Evolutionary conservation across 2,329 filamentous ascomycete genomes (phyloP).

Genomic region (Penicillium sp.): DNA sequence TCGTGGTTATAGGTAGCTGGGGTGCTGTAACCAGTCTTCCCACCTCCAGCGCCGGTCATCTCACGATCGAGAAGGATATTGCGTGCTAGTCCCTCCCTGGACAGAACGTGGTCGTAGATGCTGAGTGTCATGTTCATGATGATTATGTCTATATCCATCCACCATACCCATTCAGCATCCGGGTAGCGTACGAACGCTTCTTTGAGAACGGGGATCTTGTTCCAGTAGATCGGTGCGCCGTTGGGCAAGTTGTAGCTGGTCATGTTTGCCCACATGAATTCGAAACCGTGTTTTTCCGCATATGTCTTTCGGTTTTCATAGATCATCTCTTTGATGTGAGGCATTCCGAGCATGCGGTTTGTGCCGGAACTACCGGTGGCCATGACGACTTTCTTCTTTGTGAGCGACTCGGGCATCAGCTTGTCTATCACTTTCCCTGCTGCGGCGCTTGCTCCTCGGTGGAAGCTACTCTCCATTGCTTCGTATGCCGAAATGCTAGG

Average conservation of each 20-base stretch:
- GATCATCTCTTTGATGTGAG: constrained; percentile 11
- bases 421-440: background rate
- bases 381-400: constrained; percentile 7
- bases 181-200: constrained; percentile 6
- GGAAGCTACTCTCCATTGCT: background rate
- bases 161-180: constrained; percentile 11
- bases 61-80: constrained; percentile 5
- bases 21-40: constrained; percentile 4
- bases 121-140: constrained; percentile 12
- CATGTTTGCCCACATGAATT: constrained; percentile 10
- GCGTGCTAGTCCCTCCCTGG: constrained; percentile 2
- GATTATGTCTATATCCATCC: constrained; percentile 10
- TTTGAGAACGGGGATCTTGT: constrained; percentile 7
- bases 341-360: constrained; percentile 8
- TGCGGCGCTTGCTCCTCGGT: background rate
- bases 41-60: constrained; percentile 3
- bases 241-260: constrained; percentile 8
- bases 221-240: constrained; percentile 10
- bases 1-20: constrained; percentile 5
- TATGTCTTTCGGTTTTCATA: constrained; percentile 12
- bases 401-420: background rate
- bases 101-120: constrained; percentile 10
- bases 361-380: constrained; percentile 9
- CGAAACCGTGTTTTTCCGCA: constrained; percentile 3
- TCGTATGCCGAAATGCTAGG: background rate